These are phyloP conservation scores for Cryptosporidium tyzzeri DNA, from an alignment of 169 alveolate species.

Conservation along the genomic window DNA sequence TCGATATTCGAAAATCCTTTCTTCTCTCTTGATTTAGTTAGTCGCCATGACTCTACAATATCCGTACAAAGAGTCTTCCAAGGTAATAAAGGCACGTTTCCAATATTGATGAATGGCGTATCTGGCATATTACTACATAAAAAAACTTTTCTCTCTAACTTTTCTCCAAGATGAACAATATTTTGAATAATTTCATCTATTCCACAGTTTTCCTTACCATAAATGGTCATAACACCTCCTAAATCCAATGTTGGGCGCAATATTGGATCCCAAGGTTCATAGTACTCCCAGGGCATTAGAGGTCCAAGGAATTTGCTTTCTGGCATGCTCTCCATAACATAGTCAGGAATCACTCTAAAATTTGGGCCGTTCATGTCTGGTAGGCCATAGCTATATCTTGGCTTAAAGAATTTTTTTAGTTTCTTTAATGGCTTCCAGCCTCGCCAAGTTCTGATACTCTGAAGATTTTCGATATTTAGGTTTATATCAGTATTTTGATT, in stretches of 20 bases:
- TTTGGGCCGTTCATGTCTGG: constrained; percentile 65
- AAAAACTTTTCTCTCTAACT: constrained; percentile 78
- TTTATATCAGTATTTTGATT: neutral
- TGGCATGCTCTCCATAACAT: constrained; percentile 16
- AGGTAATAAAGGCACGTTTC: constrained; percentile 83
- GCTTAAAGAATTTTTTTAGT: constrained; percentile 48
- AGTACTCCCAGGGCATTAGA: constrained; percentile 80
- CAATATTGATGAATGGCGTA: constrained; percentile 80
- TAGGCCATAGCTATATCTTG: constrained; percentile 46
- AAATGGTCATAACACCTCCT: constrained; percentile 83
- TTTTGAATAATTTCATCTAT: constrained; percentile 78
- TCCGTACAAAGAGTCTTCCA: constrained; percentile 84
- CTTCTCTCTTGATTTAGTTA: constrained; percentile 79
- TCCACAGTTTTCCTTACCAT: constrained; percentile 82
- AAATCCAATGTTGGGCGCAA: constrained; percentile 79
- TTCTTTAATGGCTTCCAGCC: constrained; percentile 59
- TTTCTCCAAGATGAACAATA: constrained; percentile 77
- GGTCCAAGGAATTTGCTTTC: constrained; percentile 79
- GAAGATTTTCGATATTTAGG: neutral
- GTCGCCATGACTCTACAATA: constrained; percentile 82
- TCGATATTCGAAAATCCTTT: constrained; percentile 82
- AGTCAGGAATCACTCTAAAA: constrained; percentile 58
- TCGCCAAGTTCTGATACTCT: constrained; percentile 32
- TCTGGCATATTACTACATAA: constrained; percentile 85
- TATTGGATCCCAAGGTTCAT: constrained; percentile 83